Evolutionary conservation across 495 filamentous ascomycete genomes (phyloP), one percentile per base, ranked within the genome.

Genomic region (Hypoxylon fragiforme): DNA sequence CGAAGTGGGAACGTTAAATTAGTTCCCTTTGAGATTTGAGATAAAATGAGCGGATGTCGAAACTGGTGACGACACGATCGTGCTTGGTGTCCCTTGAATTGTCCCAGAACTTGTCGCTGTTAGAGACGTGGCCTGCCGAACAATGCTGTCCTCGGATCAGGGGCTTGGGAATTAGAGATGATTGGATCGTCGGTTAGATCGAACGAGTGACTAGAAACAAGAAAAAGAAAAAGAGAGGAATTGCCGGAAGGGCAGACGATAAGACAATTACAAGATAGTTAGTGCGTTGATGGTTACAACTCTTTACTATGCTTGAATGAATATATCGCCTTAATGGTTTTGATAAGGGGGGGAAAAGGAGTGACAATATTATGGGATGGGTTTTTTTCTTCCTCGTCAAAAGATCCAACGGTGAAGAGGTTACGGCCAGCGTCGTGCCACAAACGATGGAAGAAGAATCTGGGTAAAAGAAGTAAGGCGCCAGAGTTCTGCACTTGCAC

Each of bases 131-230:
- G 49, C 51, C 54, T 49, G 65, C 58, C 57, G 58, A 44, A 58
- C 53, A 57, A 62, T 62, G 58, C 60, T 63, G 42, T 61, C 57
- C 57, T 67, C 57, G 53, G 64, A 67, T 67, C 64, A 64, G 61
- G 61, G 58, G 64, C 26, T 38, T 38, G 36, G 37, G 32, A 52
- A 50, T 44, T 50, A 47, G 44, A 47, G 18, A 48, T 63, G 58
- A 62, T 57, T 62, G 54, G 54, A 45, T 49, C 40, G 41, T 38
- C 19, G 13, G 28, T 37, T 18, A 57, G 50, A 63, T 47, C 41
- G 57, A 68, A 59, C 48, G 62, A 65, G 56, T 50, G 63, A 66
- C 63, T 57, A 24, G 50, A 57, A 49, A 58, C 9, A 41, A 54
- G 40, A 20, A 42, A 49, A 30, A 38, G 35, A 50, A 38, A 49